Percentiles rank a stretch among this genome's conserved stretches.
These are phyloP conservation scores for Starmerella etchellsii DNA, from an alignment of 805 yeast species.

Conservation along the genomic window DNA sequence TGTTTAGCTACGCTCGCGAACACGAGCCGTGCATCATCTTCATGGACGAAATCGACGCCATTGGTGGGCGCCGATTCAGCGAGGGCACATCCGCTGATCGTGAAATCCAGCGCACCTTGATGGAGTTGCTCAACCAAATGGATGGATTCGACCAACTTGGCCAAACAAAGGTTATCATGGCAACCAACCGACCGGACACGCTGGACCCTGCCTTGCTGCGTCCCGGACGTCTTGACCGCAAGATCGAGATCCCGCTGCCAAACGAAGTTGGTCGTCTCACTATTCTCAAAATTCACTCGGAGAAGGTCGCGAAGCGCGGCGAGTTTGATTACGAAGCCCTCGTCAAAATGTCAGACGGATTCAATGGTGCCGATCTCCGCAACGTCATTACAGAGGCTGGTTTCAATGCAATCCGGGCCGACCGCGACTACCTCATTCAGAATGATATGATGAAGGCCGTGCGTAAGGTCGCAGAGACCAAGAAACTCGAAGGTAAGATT, in stretches of 20 bases:
- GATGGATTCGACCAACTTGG: conserved; percentile 96
- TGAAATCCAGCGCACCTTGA: conserved; percentile 92
- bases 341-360: conserved; percentile 97
- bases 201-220: conserved; percentile 92
- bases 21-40: conserved; percentile 97
- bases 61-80: conserved; percentile 94
- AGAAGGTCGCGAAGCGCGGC: conserved; percentile 76
- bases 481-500: conserved; percentile 90
- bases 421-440: conserved; percentile 86
- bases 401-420: conserved; percentile 94
- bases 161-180: conserved; percentile 95
- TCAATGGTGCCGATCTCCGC: conserved; percentile 96
- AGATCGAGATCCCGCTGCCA: conserved; percentile 89
- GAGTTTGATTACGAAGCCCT: conserved; percentile 95
- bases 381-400: conserved; percentile 98
- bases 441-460: conserved; percentile 96
- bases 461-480: conserved; percentile 90
- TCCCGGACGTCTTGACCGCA: conserved; percentile 95
- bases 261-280: conserved; percentile 92
- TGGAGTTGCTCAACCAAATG: conserved; percentile 96
- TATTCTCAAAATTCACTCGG: conserved; percentile 83
- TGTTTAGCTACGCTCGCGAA: conserved; percentile 95
- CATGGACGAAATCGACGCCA: conserved; percentile 98
- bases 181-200: conserved; percentile 98
- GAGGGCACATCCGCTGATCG: conserved; percentile 99